Evolutionary conservation across 1,139 yeast genomes (phyloP).

Genomic region (Hyphopichia fennica): DNA sequence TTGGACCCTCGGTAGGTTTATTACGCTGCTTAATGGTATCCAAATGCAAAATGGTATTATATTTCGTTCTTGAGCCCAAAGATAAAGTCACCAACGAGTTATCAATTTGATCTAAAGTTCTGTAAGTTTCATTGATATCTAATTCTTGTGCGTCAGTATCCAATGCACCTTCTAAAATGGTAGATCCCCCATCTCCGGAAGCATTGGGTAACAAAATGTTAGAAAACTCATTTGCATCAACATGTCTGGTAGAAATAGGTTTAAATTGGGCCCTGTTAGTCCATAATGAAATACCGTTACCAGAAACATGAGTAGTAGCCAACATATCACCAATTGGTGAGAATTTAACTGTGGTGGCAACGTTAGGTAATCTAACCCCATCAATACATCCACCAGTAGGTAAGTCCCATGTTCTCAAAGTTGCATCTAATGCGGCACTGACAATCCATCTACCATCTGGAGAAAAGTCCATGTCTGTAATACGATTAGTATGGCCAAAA

Average conservation of each 20-base stretch:
- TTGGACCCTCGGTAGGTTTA: constrained; percentile 86
- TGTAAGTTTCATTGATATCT: constrained; percentile 35
- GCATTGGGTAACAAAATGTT: constrained; percentile 65
- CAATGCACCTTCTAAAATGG: constrained; percentile 77
- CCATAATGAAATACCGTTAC: constrained; percentile 92
- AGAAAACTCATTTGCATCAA: constrained; percentile 72
- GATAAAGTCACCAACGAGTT: constrained; percentile 70
- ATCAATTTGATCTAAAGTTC: constrained; percentile 66
- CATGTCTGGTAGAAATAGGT: constrained; percentile 69
- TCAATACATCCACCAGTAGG: constrained; percentile 98
- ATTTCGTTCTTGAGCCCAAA: constrained; percentile 72
- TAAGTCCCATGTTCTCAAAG: constrained; percentile 95
- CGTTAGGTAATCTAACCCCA: constrained; percentile 75
- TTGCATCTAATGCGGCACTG: constrained; percentile 79
- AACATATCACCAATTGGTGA: constrained; percentile 89
- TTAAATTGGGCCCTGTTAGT: constrained; percentile 85
- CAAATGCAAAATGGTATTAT: constrained; percentile 73
- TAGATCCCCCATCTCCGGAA: constrained; percentile 81
- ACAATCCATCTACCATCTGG: constrained; percentile 97
- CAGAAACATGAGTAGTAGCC: constrained; percentile 91
- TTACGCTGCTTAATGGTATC: constrained; percentile 85
- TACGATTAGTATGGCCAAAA: constrained; percentile 87
- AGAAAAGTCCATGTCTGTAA: constrained; percentile 86
- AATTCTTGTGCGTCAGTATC: constrained; percentile 28
- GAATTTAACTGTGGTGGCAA: constrained; percentile 76